Evolutionary conservation across 768 basidiomycete species (phyloP).

Genomic region (Phaffia australis): DNA sequence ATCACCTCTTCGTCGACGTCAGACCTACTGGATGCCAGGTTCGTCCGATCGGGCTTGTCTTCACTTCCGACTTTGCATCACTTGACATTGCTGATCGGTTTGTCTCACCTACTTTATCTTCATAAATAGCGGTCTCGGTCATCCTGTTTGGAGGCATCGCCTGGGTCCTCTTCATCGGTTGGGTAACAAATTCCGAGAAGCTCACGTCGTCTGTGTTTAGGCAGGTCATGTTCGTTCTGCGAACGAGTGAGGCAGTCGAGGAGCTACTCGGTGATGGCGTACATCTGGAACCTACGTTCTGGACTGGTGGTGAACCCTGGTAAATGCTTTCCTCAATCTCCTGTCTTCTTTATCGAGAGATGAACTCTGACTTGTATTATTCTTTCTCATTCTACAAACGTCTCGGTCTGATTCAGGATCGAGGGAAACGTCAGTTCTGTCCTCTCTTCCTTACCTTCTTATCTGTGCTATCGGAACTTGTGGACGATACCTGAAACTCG

Average conservation of each 20-base stretch:
- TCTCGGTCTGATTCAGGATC: neutral
- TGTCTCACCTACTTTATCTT: neutral
- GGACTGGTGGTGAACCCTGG: constrained; percentile 24
- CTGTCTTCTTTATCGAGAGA: neutral
- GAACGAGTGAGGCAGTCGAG: constrained; percentile 7
- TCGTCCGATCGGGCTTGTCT: neutral
- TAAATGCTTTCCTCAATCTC: neutral
- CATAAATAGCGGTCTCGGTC: neutral
- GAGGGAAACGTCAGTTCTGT: constrained; percentile 5
- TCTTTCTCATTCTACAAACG: neutral
- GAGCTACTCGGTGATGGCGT: constrained; percentile 3
- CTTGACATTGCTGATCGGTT: too few species aligned
- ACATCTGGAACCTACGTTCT: constrained; percentile 19
- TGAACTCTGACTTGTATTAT: neutral
- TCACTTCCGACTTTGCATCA: neutral
- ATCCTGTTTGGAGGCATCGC: neutral
- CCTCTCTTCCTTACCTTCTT: neutral
- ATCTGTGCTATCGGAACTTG: too few species aligned
- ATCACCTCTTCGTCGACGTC: neutral
- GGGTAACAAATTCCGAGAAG: constrained; percentile 22
- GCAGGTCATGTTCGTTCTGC: constrained; percentile 20
- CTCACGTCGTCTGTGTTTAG: constrained; percentile 23
- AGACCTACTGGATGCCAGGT: neutral
- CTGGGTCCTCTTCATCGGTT: constrained; percentile 17
- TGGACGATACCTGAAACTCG: too few species aligned